Evolutionary conservation across 208 protist species (phyloP), one percentile per base, ranked within the genome.

Genomic region (Leishmania major): DNA sequence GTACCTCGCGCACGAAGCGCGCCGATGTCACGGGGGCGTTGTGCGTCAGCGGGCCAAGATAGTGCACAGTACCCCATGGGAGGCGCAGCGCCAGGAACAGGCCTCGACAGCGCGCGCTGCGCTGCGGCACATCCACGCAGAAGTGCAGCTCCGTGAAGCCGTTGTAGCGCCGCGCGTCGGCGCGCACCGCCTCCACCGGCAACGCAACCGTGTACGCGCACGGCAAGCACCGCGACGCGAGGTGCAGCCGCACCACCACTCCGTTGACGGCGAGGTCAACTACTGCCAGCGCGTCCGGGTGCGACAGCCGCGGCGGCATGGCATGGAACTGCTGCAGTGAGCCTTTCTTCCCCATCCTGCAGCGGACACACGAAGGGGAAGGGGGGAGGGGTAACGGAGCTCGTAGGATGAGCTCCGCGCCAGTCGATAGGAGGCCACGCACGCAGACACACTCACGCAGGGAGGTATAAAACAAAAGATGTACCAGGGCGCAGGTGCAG

Each of bases 1-100:
- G 91, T 10, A 92, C 73, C 1, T 84, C 67, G 17, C 75, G 72
- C 47, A 94, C 84, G 22, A 95, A 71, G 22, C 91, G 82, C 17
- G 86, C 90, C 17, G 91, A 96, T 3, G 37, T 6, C 3, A 93
- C 84, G 22, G 25, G 3, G 45, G 82, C 49, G 19, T 76, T 67
- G 49, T 67, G n/a, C 59, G 57, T 66, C 35, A 89, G 59, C 11
- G 88, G 85, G 19, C 88, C 85, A 22, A 89, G 80, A 70, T 91
- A 91, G 83, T 89, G 88, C 59, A 45, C n/a, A 7, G 84, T 88
- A 0, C 81, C 81, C 78, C 83, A 89, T 37, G 88, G 88, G 15
- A 89, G 75, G 28, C 37, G 69, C 8, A 87, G 69, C 37, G 77
- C 31, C n/a, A 79, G 64, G 2, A 85, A 84, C 2, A 88, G 43